Base-by-base conservation (phyloP, 1,139 yeast genomes). In the Candida albicans region DNA sequence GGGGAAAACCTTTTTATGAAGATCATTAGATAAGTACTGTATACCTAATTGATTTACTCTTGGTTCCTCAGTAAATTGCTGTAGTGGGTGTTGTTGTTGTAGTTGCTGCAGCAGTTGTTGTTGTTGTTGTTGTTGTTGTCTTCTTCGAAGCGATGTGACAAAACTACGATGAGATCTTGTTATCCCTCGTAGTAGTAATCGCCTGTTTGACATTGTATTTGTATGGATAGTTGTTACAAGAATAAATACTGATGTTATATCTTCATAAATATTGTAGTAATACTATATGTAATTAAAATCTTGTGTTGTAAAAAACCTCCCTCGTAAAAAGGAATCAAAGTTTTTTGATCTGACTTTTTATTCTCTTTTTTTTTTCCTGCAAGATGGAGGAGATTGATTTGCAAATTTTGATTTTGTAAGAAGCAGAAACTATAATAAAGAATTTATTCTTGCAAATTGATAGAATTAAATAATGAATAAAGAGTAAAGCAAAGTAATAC, bases 1-100 rank as follows among this genome's bases (percentile, higher is more conserved):
- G 4, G 84, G 88, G 56, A 87, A 88, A 1, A 88, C 60, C 54
- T 82, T 86, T 15, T 56, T 50, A 47, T 85, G 91, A 18, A 88
- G 59, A 1, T 68, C 66, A 7, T 67, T 63, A 0, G 93, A 80
- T 30, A 88, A 65, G 54, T 87, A 85, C 56, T 87, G 96, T 42
- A 79, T 77, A 1, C 83, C 84, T 12, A 79, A 67, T 43, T 73
- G 87, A 58, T 87, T 88, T 36, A 83, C 67, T 37, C 87, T 59
- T 7, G 86, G 87, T 33, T 53, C 49, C 53, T 78, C 55, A 12
- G 26, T 22, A 6, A 34, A 18, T 8, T 26, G 15, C 7, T 37
- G 39, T 6, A 10, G 26, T 36, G 27, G 27, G 22, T 27, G 44
- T 34, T 40, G 43, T 27, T 27, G 44, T 34, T 40, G 43, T 28